phyloP scores from a whole-genome alignment of 129 eudicot species.

The Mikania micrantha region DNA sequence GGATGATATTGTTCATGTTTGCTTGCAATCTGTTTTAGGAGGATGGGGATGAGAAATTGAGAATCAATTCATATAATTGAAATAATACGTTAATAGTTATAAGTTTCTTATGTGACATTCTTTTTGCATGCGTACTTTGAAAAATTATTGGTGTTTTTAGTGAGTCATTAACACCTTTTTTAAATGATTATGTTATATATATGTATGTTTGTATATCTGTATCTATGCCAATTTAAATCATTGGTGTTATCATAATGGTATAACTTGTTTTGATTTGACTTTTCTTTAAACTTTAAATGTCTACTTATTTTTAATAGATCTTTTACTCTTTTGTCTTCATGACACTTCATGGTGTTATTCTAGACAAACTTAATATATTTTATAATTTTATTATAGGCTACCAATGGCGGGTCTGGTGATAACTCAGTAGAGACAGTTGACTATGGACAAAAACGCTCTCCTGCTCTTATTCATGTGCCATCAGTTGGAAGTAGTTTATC shows the following conservation, averaged over 20 bases:
- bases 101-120: neutral
- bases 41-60: neutral
- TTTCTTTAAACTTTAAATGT: neutral
- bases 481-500: conserved; percentile 47
- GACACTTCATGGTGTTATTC: neutral
- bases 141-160: neutral
- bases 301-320: neutral
- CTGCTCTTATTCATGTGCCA: conserved; percentile 24
- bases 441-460: conserved; percentile 27
- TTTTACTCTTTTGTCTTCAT: conserved; percentile 1
- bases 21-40: neutral
- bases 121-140: neutral
- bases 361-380: conserved; percentile 7
- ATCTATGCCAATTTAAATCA: neutral
- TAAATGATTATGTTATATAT: neutral
- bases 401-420: conserved; percentile 31
- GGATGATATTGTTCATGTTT: neutral
- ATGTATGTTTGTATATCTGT: neutral
- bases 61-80: neutral
- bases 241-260: neutral
- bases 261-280: neutral
- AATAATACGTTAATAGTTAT: neutral
- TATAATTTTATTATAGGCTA: conserved; percentile 28
- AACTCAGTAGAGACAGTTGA: conserved; percentile 27
- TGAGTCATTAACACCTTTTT: neutral